phyloP scores from a whole-genome alignment of 805 yeast genomes.

The Wickerhamiella qilinensis region DNA sequence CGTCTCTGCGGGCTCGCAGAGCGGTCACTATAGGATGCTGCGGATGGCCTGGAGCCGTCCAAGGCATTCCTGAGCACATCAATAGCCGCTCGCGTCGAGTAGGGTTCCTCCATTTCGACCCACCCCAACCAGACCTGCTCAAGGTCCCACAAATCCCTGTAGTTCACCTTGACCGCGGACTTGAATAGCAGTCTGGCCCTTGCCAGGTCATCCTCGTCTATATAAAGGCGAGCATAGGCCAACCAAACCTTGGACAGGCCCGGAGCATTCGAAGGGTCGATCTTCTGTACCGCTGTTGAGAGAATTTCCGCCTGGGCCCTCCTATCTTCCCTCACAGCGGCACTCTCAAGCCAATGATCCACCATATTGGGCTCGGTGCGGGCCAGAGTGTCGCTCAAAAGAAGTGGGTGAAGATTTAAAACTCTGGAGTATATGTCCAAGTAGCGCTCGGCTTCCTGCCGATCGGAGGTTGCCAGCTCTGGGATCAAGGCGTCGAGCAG shows the following conservation, averaged over 20 bases:
- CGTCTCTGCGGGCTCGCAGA: slow-evolving; percentile 38
- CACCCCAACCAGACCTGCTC: slow-evolving; percentile 59
- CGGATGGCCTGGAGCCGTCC: slow-evolving; percentile 23
- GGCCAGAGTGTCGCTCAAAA: slow-evolving; percentile 51
- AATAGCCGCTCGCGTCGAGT: slow-evolving; percentile 29
- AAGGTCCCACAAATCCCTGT: slow-evolving; percentile 41
- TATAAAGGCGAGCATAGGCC: slow-evolving; percentile 47
- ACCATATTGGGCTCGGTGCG: slow-evolving; percentile 47
- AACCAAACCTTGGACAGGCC: slow-evolving; percentile 50
- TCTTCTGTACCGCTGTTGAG: slow-evolving; percentile 46
- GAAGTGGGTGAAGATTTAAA: slow-evolving; percentile 37
- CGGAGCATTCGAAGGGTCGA: slow-evolving; percentile 34
- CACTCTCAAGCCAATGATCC: slow-evolving; percentile 53
- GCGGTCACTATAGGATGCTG: slow-evolving; percentile 26
- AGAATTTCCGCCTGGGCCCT: slow-evolving; percentile 35
- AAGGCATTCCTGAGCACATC: slow-evolving; percentile 29
- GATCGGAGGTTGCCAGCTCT: slow-evolving; percentile 16
- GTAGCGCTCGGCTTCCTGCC: slow-evolving; percentile 25
- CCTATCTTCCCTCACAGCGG: slow-evolving; percentile 28
- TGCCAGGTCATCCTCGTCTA: slow-evolving; percentile 33
- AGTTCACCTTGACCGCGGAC: slow-evolving; percentile 58
- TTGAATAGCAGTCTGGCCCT: slow-evolving; percentile 35
- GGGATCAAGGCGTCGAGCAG: slow-evolving; percentile 38
- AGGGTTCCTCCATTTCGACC: slow-evolving; percentile 47
- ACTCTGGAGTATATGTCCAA: slow-evolving; percentile 37